Percentiles rank a stretch among this genome's conserved stretches.
phyloP scores from a whole-genome alignment of 352 stramenopile species.

The Plasmopara viticola region DNA sequence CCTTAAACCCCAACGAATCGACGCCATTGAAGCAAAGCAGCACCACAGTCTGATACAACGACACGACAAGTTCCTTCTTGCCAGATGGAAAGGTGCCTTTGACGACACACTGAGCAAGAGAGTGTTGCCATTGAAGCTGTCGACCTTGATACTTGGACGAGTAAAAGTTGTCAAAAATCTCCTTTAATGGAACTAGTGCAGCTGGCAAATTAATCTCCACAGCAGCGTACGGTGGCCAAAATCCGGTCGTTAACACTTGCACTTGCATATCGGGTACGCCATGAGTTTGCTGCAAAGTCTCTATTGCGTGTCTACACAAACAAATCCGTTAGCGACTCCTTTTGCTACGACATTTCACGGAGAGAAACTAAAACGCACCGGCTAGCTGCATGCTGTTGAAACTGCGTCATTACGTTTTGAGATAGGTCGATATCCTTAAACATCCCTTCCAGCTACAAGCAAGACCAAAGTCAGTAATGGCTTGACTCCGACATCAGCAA shows the following conservation, averaged over 20 bases:
- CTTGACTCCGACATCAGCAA: slow-evolving; percentile 1
- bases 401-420: slow-evolving; percentile 92
- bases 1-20: slow-evolving; percentile 66
- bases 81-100: slow-evolving; percentile 76
- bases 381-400: slow-evolving; percentile 75
- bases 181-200: slow-evolving; percentile 53
- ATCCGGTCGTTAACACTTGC: slow-evolving; percentile 95
- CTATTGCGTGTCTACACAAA: slow-evolving; percentile 37
- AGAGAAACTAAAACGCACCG: slow-evolving; percentile 23
- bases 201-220: slow-evolving; percentile 78
- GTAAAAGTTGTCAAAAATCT: slow-evolving; percentile 89
- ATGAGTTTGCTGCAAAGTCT: slow-evolving; percentile 31
- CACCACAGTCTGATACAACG: slow-evolving; percentile 84
- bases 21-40: slow-evolving; percentile 78
- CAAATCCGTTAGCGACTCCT: background rate
- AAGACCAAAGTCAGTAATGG: slow-evolving; percentile 7
- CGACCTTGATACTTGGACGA: slow-evolving; percentile 83
- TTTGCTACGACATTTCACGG: background rate
- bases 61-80: slow-evolving; percentile 85
- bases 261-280: slow-evolving; percentile 91
- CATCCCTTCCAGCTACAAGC: slow-evolving; percentile 95
- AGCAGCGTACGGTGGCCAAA: slow-evolving; percentile 93
- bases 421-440: slow-evolving; percentile 99
- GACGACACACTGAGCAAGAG: slow-evolving; percentile 83
- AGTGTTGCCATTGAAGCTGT: slow-evolving; percentile 89